Evolutionary conservation across 2,329 filamentous ascomycete species (phyloP).

Genomic region (Botrytis paeoniae): DNA sequence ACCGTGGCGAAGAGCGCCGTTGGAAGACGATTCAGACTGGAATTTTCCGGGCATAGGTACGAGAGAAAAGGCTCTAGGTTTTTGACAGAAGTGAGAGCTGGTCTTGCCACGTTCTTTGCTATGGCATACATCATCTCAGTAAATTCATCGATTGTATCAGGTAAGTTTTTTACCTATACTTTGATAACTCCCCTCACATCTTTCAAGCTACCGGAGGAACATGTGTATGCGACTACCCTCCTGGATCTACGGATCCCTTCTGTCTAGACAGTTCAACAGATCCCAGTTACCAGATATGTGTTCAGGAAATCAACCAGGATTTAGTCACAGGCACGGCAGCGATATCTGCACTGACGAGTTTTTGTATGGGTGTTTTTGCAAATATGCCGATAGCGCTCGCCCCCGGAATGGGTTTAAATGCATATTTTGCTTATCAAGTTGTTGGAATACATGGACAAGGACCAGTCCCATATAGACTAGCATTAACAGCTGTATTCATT

Average conservation of each 20-base stretch:
- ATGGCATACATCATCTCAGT: constrained; percentile 75
- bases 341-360: constrained; percentile 74
- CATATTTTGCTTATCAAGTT: constrained; percentile 76
- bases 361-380: constrained; percentile 78
- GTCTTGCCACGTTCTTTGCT: constrained; percentile 68
- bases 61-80: constrained; percentile 64
- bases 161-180: constrained; percentile 7
- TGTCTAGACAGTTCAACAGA: constrained; percentile 22
- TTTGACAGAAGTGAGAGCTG: constrained; percentile 80
- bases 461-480: constrained; percentile 69
- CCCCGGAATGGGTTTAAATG: constrained; percentile 79
- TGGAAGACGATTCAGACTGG: constrained; percentile 74
- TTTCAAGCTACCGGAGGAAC: constrained; percentile 26
- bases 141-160: constrained; percentile 46
- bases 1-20: constrained; percentile 61
- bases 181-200: constrained; percentile 10
- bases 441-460: constrained; percentile 76
- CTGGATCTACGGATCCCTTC: constrained; percentile 23
- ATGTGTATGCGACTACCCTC: constrained; percentile 23
- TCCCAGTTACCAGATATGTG: constrained; percentile 62
- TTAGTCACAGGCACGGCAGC: constrained; percentile 82
- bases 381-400: constrained; percentile 71
- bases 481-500: constrained; percentile 82
- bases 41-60: constrained; percentile 70
- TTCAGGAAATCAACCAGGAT: constrained; percentile 55